A percentile compares a stretch with the other conserved stretches of the same genome.
phyloP scores from a whole-genome alignment of 2,329 filamentous ascomycete genomes.

The Trichoderma atrobrunneum region DNA sequence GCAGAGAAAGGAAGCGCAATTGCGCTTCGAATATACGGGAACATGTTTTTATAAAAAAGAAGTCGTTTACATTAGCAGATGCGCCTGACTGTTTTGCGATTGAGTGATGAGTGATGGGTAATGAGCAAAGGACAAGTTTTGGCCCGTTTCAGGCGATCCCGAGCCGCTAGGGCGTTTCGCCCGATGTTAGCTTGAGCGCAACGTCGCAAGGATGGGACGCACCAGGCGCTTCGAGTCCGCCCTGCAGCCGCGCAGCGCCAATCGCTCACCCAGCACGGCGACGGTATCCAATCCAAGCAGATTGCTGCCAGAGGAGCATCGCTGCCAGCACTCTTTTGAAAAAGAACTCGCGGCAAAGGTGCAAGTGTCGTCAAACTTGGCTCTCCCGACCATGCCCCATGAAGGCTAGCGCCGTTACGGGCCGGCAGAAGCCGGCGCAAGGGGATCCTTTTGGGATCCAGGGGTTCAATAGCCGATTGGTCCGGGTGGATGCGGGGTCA shows the following conservation, averaged over 20 bases:
- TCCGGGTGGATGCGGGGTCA: not conserved
- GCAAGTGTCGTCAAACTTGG: constrained; percentile 18
- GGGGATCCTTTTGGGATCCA: not conserved
- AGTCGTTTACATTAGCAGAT: not conserved
- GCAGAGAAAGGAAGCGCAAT: not conserved
- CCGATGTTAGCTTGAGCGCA: constrained; percentile 10
- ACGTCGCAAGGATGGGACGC: constrained; percentile 2
- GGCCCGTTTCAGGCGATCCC: not conserved
- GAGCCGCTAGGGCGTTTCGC: constrained; percentile 9
- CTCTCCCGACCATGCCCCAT: constrained; percentile 9
- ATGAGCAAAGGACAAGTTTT: not conserved
- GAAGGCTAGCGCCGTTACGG: not conserved
- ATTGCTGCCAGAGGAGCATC: not conserved
- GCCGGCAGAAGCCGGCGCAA: constrained; percentile 20
- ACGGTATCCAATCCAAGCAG: not conserved
- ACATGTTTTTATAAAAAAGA: not conserved
- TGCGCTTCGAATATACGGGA: constrained; percentile 14
- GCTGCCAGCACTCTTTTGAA: not conserved
- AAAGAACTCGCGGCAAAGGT: not conserved
- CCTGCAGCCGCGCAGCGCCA: not conserved
- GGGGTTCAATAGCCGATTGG: constrained; percentile 19
- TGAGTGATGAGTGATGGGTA: not conserved
- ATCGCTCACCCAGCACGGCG: not conserved
- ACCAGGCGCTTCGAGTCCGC: not conserved
- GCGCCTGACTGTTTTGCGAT: not conserved